These are phyloP conservation scores for Naganishia sp. DNA, from an alignment of 1,284 basidiomycete species.

Conservation along the genomic window DNA sequence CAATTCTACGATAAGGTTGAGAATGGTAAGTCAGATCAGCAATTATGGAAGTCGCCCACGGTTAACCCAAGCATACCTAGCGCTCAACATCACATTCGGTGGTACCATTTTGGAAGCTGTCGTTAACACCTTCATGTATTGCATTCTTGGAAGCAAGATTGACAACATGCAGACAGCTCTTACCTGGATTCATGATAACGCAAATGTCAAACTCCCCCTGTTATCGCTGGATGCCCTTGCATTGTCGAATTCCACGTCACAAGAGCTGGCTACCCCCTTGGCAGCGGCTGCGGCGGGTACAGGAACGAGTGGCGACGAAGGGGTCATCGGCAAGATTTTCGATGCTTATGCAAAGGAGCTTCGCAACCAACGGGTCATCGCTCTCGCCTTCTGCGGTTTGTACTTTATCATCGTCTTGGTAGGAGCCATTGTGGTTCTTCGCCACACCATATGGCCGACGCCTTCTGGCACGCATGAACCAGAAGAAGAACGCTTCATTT, in stretches of 20 bases:
- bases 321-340: constrained; percentile 73
- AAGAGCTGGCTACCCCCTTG: constrained; percentile 76
- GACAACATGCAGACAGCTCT: constrained; percentile 79
- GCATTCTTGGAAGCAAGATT: constrained; percentile 87
- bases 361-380: constrained; percentile 78
- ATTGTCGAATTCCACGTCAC: constrained; percentile 67
- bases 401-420: constrained; percentile 59
- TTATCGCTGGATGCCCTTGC: constrained; percentile 73
- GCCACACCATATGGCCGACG: constrained; percentile 43
- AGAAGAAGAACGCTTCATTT: constrained; percentile 30
- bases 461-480: too few species aligned
- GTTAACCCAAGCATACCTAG: constrained; percentile 27
- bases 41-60: not conserved
- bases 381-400: constrained; percentile 73
- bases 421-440: constrained; percentile 45
- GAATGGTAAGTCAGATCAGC: constrained; percentile 38
- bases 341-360: constrained; percentile 70
- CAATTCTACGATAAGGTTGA: constrained; percentile 57
- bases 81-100: constrained; percentile 71
- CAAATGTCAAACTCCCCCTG: constrained; percentile 72
- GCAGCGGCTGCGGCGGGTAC: constrained; percentile 74
- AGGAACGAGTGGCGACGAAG: constrained; percentile 55
- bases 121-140: constrained; percentile 82
- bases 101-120: constrained; percentile 77
- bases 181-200: constrained; percentile 87